Percentiles rank a stretch among this genome's conserved stretches.
Conservation (phyloP, 331 rosid genomes). For the Quercus lobata region DNA sequence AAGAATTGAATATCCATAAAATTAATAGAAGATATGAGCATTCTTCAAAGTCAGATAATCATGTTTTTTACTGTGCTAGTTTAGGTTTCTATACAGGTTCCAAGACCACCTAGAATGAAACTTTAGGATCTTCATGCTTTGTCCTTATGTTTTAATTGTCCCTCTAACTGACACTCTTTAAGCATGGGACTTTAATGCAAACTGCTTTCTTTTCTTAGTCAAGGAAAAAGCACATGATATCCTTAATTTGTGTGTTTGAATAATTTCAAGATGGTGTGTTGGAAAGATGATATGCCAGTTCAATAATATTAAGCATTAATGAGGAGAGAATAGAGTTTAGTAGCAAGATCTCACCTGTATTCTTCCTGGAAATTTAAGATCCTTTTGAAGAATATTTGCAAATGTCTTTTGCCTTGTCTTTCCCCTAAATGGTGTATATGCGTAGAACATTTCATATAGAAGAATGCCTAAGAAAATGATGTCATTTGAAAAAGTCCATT, state of each 20-base stretch:
- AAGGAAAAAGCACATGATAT: neutral
- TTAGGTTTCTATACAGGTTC: neutral
- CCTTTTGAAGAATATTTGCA: slow-evolving; percentile 91
- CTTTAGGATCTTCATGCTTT: neutral
- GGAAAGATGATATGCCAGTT: neutral
- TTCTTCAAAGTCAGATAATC: neutral
- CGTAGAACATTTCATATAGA: slow-evolving; percentile 88
- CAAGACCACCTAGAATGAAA: neutral
- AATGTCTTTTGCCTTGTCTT: slow-evolving; percentile 91
- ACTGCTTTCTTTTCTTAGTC: neutral
- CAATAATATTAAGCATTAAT: neutral
- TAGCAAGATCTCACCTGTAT: slow-evolving; percentile 49
- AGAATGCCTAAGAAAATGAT: slow-evolving; percentile 54
- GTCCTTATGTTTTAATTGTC: neutral
- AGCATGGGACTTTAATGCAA: neutral
- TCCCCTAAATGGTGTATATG: slow-evolving; percentile 93
- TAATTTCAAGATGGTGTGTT: neutral
- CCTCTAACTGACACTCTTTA: neutral
- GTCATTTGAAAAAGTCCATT: too few species aligned
- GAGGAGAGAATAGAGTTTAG: neutral
- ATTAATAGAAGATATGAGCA: neutral
- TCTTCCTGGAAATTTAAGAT: slow-evolving; percentile 86
- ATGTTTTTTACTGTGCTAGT: neutral
- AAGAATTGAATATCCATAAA: neutral
- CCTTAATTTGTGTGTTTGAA: neutral